Conservation (phyloP, 1,139 yeast species). For the Lodderomyces jiufengensis region DNA sequence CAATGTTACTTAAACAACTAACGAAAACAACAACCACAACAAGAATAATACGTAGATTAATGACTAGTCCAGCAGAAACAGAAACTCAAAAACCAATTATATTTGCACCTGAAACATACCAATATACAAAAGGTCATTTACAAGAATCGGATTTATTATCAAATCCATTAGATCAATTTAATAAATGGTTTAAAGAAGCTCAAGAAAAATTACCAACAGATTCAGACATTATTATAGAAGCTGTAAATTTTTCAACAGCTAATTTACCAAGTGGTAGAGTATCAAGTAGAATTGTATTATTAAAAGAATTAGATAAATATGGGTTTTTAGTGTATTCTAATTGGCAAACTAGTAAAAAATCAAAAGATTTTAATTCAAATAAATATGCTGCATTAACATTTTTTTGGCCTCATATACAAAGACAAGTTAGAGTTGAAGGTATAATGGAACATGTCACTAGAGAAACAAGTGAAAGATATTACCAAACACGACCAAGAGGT, state of each 20-base stretch:
- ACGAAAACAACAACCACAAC: slow-evolving; percentile 1
- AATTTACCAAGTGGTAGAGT: slow-evolving; percentile 84
- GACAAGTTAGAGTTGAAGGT: slow-evolving; percentile 94
- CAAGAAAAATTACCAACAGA: slow-evolving; percentile 38
- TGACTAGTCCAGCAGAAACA: slow-evolving; percentile 10
- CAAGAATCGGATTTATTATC: slow-evolving; percentile 48
- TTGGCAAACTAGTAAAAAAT: slow-evolving; percentile 85
- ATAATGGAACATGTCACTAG: slow-evolving; percentile 66
- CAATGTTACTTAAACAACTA: too few relatives aligned
- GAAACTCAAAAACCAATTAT: slow-evolving; percentile 28
- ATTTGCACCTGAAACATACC: slow-evolving; percentile 86
- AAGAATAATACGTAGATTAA: not conserved
- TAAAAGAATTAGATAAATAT: slow-evolving; percentile 80
- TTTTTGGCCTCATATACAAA: slow-evolving; percentile 87
- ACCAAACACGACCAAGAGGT: slow-evolving; percentile 84
- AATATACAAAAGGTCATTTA: slow-evolving; percentile 69
- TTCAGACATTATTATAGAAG: slow-evolving; percentile 61
- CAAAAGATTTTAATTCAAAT: slow-evolving; percentile 64
- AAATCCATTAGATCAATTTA: slow-evolving; percentile 76
- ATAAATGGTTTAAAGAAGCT: slow-evolving; percentile 86
- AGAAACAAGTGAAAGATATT: slow-evolving; percentile 75
- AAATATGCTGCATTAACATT: slow-evolving; percentile 82
- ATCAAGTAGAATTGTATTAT: slow-evolving; percentile 74
- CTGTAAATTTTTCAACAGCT: slow-evolving; percentile 80
- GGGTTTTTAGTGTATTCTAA: slow-evolving; percentile 92